Percentiles rank a stretch among this genome's conserved stretches.
Conservation (phyloP, 148 eudicot genomes). For the Cornus controversa region DNA sequence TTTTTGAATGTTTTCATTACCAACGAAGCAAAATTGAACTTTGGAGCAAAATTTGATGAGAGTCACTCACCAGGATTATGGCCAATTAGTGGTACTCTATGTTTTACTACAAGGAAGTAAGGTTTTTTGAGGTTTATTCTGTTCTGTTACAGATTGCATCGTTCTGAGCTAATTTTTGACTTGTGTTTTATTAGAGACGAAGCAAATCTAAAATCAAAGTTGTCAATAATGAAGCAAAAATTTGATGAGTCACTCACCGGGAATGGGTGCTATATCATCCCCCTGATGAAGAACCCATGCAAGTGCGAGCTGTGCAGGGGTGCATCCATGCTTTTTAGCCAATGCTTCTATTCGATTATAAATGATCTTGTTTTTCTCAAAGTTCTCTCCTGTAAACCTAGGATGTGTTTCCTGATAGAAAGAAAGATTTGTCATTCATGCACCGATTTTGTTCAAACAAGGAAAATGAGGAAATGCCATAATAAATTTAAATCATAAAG, state of each 20-base stretch:
- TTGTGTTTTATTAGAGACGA: no score
- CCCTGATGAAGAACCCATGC: slow-evolving; percentile 85
- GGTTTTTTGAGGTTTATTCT: slow-evolving; percentile 33
- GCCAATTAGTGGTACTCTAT: no score
- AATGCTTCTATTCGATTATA: slow-evolving; percentile 48
- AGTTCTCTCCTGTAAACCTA: slow-evolving; percentile 55
- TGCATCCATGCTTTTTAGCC: slow-evolving; percentile 61
- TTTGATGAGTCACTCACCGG: slow-evolving; percentile 2
- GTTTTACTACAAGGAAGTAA: slow-evolving; percentile 34
- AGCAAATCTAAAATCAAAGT: slow-evolving; percentile 21
- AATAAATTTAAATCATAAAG: no score
- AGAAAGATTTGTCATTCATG: not conserved
- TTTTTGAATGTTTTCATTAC: no score
- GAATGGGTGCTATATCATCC: slow-evolving; percentile 73
- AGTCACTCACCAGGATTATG: slow-evolving; percentile 59
- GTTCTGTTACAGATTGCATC: slow-evolving; percentile 30
- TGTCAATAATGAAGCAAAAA: slow-evolving; percentile 51
- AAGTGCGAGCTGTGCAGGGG: slow-evolving; percentile 70
- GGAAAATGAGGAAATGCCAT: no score
- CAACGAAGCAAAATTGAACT: no score
- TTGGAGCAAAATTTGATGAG: not conserved
- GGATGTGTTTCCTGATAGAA: slow-evolving; percentile 48
- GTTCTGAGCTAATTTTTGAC: no score
- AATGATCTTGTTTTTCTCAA: slow-evolving; percentile 64
- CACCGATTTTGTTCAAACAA: no score